Base-by-base conservation (phyloP, 352 stramenopile species). In the Plasmopara muralis region DNA sequence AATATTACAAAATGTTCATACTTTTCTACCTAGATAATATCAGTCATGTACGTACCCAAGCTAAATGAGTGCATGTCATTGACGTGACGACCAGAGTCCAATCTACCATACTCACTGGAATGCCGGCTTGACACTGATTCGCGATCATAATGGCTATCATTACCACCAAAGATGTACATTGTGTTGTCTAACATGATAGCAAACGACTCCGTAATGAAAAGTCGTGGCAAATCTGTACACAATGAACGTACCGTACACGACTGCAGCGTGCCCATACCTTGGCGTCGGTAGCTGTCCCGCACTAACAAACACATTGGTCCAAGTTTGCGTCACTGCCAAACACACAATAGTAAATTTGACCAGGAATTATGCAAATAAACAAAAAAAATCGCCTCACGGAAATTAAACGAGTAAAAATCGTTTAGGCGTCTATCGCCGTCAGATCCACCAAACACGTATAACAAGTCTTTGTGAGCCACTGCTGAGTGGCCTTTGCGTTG, bases 1-100 rank as follows among this genome's bases (percentile, higher is more conserved):
- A 14, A n/a, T 10, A 4, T 29, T 9, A 14, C 39, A 44, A 2
- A 25, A 2, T 16, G 0, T 38, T 38, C 33, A 38, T 2, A 38
- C 1, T 14, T 38, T 9, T 14, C 4, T 38, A 14, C 13, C 2
- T 38, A 1, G 13, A 38, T 38, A 38, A 38, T 14, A 38, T 38
- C 13, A 9, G 15, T 13, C 9, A 14, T 42, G 2, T 33, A 52
- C 62, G 44, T 53, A 88, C 80, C 80, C 51, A 93, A 90, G 64
- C 98, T 93, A 66, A 97, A 99, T 70, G 97, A 87, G 59, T 98
- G 90, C 67, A 99, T 97, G 68, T 99, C 96, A 47, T 89, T 96
- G 49, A 93, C 79, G 50, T 95, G 94, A 47, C 79, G 90, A 30
- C 93, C 93, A 16, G 58, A 56, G 33, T 70, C 62, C 15, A 55